Percentiles rank a stretch among this genome's conserved stretches.
Evolutionary conservation across 2,329 filamentous ascomycete genomes (phyloP).

Genomic region (Rhinocladiella mackenziei): DNA sequence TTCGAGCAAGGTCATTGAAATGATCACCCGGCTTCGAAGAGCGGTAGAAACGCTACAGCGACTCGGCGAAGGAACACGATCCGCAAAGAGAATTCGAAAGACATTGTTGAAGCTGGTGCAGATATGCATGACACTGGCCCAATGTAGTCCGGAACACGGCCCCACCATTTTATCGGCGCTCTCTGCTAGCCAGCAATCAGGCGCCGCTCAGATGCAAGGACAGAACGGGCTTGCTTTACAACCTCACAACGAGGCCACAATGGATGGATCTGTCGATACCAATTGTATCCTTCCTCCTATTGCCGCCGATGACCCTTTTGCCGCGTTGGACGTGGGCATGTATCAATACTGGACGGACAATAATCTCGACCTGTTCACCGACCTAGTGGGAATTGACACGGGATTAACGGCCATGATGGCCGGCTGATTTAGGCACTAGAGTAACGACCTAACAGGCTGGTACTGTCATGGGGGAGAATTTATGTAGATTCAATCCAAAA

Average conservation of each 20-base stretch:
- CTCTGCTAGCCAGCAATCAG: constrained; percentile 11
- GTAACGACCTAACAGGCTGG: too few relatives aligned
- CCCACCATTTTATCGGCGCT: constrained; percentile 15
- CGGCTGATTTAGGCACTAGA: constrained; percentile 10
- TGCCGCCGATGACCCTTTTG: constrained; percentile 38
- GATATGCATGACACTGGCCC: constrained; percentile 23
- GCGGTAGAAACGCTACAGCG: constrained; percentile 18
- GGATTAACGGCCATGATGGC: constrained; percentile 21
- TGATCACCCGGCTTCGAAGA: constrained; percentile 16
- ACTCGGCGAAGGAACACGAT: constrained; percentile 21
- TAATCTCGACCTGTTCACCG: constrained; percentile 23
- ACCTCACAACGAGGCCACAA: not conserved
- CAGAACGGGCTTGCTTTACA: constrained; percentile 5
- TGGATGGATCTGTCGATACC: constrained; percentile 16
- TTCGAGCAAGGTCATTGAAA: constrained; percentile 12
- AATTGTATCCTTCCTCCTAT: constrained; percentile 47
- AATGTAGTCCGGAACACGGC: constrained; percentile 17
- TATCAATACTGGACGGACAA: constrained; percentile 22
- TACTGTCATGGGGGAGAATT: too few relatives aligned
- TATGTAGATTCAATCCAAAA: too few relatives aligned
- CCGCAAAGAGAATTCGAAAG: constrained; percentile 19
- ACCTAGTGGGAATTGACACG: constrained; percentile 18
- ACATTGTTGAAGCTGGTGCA: constrained; percentile 22
- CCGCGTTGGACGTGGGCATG: constrained; percentile 19
- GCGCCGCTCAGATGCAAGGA: constrained; percentile 3